Conservation (phyloP, 768 basidiomycete species). For the Infundibulicybe gibba region DNA sequence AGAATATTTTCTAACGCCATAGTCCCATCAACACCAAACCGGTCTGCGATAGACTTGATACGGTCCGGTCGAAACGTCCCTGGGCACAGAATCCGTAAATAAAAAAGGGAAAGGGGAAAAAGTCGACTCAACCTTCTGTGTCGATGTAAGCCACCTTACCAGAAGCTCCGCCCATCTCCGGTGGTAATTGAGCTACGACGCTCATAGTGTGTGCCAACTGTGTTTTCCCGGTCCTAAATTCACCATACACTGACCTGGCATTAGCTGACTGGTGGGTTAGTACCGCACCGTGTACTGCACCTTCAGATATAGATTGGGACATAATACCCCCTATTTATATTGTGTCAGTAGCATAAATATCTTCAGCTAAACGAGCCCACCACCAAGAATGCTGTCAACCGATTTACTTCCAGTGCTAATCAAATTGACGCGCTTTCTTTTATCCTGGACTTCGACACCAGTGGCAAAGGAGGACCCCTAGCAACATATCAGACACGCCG, state of each 20-base stretch:
- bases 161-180: conserved; percentile 85
- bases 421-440: conserved; percentile 70
- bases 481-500: not conserved
- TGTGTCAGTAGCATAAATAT: not conserved
- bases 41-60: conserved; percentile 85
- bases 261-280: not conserved
- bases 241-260: conserved; percentile 73
- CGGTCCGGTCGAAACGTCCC: conserved; percentile 96
- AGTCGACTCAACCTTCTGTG: conserved; percentile 60
- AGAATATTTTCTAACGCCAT: conserved; percentile 88
- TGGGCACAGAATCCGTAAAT: conserved; percentile 22
- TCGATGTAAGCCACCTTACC: conserved; percentile 96
- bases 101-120: not conserved
- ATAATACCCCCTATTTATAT: conserved; percentile 69
- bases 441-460: conserved; percentile 87
- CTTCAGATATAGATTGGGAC: conserved; percentile 95
- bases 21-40: conserved; percentile 89
- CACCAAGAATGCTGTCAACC: conserved; percentile 86
- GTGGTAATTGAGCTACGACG: conserved; percentile 84
- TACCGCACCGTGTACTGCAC: conserved; percentile 27
- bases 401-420: conserved; percentile 94
- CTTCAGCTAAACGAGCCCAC: conserved; percentile 33
- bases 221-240: conserved; percentile 95
- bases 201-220: conserved; percentile 96
- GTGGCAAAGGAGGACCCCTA: conserved; percentile 92